Evolutionary conservation across 2,329 filamentous ascomycete genomes (phyloP), one percentile per base, ranked within the genome.

Genomic region (Gyromitra esculenta): DNA sequence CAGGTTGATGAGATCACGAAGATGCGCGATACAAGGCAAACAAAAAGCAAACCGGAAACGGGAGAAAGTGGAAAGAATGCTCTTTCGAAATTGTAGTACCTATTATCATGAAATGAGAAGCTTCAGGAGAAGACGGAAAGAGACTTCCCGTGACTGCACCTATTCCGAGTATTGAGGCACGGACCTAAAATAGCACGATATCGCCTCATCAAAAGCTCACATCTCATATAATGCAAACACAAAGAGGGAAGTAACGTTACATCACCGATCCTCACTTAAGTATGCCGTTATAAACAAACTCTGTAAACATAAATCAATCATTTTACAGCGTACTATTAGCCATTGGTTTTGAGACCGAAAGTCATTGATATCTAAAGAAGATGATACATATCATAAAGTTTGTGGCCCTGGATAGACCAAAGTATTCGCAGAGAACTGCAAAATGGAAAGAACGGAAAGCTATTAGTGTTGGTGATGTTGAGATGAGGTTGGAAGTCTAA

Each of bases 31-130:
- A 52, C 57, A 70, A 63, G 66, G 70, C 70, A 73, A 73, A 73
- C 62, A 52, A 62, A 64, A 52, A 65, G 41, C 65, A 75, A 75
- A 60, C 72, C 56, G 50, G n/a, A 69, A 69, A 75, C 64, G 64
- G 64, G 68, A 75, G 41, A 54, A 64, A 21, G 39, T 73, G 48
- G 68, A 21, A 72, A 63, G 45, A 71, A 39, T 64, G 5, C 21
- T 15, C 52, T 21, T 39, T 25, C 21, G 43, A 60, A 37, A 64
- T 37, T 11, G 50, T 71, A n/a, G 31, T 48, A 5, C 21, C 54
- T 39, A 43, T 56, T 56, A 67, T 57, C 35, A 45, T 48, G 31
- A 57, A 25, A 68, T 59, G 25, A 50, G 43, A 50, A 60, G 59
- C 59, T 59, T 45, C 9, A 71, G 45, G 65, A 57, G 56, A 57